Conservation (phyloP, 306 rosid species). For the Glycine tomentella region DNA sequence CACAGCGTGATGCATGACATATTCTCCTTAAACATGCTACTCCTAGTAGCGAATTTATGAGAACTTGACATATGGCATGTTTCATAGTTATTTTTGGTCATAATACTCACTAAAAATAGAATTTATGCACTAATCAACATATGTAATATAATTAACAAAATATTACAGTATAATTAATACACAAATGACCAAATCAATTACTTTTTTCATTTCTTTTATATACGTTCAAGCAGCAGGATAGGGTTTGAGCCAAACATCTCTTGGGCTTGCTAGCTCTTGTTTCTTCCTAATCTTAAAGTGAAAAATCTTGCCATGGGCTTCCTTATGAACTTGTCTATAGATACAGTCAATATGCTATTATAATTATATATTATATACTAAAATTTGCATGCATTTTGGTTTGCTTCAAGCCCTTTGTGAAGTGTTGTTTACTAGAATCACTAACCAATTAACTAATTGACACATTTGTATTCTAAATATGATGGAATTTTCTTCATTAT, state of each 20-base stretch:
- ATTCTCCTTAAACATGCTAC: too few relatives aligned
- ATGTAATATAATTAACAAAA: too few relatives aligned
- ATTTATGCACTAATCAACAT: too few relatives aligned
- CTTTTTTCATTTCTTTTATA: too few relatives aligned
- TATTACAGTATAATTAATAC: too few relatives aligned
- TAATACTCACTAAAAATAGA: too few relatives aligned
- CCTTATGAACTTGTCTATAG: neutral
- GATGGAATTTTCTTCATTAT: neutral
- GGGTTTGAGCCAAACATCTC: neutral
- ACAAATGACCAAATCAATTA: too few relatives aligned
- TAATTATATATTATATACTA: neutral
- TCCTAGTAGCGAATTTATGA: too few relatives aligned
- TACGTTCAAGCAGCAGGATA: too few relatives aligned
- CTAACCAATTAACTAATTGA: neutral
- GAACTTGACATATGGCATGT: too few relatives aligned
- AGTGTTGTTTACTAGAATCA: neutral
- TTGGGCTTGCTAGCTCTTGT: conserved; percentile 26
- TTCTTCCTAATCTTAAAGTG: neutral
- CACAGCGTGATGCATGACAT: too few relatives aligned
- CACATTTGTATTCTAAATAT: neutral
- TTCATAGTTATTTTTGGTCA: too few relatives aligned
- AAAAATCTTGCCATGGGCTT: neutral
- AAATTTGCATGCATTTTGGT: neutral
- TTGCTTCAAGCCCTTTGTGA: neutral
- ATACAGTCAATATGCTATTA: neutral